A percentile compares a stretch with the other conserved stretches of the same genome.
Conservation (phyloP, 495 filamentous ascomycete species). For the Xylaria grammica region DNA sequence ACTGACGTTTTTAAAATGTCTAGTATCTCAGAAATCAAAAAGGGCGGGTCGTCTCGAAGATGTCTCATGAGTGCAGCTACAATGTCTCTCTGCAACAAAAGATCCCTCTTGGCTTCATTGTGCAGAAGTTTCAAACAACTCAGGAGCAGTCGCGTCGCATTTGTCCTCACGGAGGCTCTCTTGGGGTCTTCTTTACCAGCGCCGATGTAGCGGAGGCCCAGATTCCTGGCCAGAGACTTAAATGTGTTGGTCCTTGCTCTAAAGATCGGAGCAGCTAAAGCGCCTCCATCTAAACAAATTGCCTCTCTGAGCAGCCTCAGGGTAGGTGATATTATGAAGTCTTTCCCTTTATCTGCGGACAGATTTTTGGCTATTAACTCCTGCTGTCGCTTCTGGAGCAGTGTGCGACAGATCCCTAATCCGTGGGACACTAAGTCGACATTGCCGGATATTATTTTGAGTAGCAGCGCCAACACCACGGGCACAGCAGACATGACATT, state of each 20-base stretch:
- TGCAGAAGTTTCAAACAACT: conserved; percentile 74
- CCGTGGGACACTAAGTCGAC: conserved; percentile 75
- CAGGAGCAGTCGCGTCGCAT: conserved; percentile 76
- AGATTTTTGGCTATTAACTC: conserved; percentile 74
- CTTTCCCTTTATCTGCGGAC: conserved; percentile 73
- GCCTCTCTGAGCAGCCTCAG: conserved; percentile 81
- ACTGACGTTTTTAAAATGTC: conserved; percentile 67
- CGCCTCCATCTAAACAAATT: conserved; percentile 79
- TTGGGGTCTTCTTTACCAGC: conserved; percentile 58
- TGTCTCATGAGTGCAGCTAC: conserved; percentile 70
- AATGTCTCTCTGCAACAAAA: conserved; percentile 75
- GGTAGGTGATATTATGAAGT: conserved; percentile 83
- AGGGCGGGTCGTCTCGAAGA: conserved; percentile 73
- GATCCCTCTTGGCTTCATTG: conserved; percentile 70
- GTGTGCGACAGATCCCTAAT: conserved; percentile 69
- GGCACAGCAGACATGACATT: conserved; percentile 73
- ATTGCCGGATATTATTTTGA: conserved; percentile 71
- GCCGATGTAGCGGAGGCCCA: conserved; percentile 58
- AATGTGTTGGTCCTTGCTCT: conserved; percentile 72
- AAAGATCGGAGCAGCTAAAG: conserved; percentile 72
- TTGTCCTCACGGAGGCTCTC: conserved; percentile 74
- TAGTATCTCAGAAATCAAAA: conserved; percentile 70
- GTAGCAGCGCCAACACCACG: conserved; percentile 74
- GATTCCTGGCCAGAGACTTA: conserved; percentile 69
- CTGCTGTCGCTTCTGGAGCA: conserved; percentile 74